Percentiles rank a stretch among this genome's conserved stretches.
These are phyloP conservation scores for Trametes cinnabarina DNA, from an alignment of 768 basidiomycete genomes.

Conservation along the genomic window DNA sequence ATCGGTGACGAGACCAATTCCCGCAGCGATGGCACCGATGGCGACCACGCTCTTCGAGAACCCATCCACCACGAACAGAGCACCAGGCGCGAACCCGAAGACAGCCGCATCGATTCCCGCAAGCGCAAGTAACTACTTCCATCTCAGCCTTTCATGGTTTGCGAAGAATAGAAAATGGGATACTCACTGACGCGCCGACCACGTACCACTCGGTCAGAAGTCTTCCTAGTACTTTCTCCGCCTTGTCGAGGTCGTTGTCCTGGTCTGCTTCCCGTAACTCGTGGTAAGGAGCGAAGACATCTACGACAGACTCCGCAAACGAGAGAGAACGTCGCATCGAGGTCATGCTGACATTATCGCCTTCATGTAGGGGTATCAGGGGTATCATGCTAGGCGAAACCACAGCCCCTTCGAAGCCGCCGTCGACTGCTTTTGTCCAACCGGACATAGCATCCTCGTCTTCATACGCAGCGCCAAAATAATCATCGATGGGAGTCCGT, in stretches of 20 bases:
- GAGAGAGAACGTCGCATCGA: conserved; percentile 24
- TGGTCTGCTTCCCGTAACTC: conserved; percentile 48
- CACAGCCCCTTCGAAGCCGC: background rate
- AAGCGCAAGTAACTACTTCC: conserved; percentile 53
- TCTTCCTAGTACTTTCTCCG: conserved; percentile 46
- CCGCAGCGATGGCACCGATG: conserved; percentile 56
- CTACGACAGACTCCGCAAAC: conserved; percentile 30
- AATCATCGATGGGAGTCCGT: conserved; percentile 10
- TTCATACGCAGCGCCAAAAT: conserved; percentile 10
- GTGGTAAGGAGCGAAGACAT: conserved; percentile 54
- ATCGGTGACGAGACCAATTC: conserved; percentile 60
- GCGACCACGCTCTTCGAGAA: conserved; percentile 53
- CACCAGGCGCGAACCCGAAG: conserved; percentile 54
- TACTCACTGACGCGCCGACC: conserved; percentile 57
- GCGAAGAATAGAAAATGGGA: background rate
- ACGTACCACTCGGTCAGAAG: conserved; percentile 65
- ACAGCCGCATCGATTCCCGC: conserved; percentile 57
- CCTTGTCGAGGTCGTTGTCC: conserved; percentile 41
- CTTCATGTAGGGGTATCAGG: conserved; percentile 16
- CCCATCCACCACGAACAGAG: conserved; percentile 48
- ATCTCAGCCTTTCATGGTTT: background rate
- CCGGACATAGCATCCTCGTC: background rate
- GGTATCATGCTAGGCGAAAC: conserved; percentile 15
- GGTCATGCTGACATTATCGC: conserved; percentile 20
- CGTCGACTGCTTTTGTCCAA: background rate